Evolutionary conservation across 2,329 filamentous ascomycete species (phyloP), one percentile per base, ranked within the genome.

Genomic region (Elsinoe fawcettii): DNA sequence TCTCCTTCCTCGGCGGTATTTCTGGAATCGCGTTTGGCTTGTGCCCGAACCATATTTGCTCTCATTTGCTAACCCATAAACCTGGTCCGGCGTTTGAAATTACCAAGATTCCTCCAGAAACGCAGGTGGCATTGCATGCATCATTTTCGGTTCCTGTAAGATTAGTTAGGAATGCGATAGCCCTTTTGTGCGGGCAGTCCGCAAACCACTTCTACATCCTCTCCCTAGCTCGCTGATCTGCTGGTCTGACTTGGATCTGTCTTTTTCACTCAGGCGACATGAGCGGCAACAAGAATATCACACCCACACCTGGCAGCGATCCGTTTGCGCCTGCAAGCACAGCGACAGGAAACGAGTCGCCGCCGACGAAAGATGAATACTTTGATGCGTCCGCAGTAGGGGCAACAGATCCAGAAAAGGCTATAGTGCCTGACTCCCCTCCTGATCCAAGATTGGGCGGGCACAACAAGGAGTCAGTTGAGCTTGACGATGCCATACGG

Each of bases 1-100:
- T 23, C 14, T 37, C 34, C 14, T n/a, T 37, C 12, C 30, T 53
- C 30, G 25, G 20, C 30, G 14, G n/a, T 34, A n/a, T 14, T 53
- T 53, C 49, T 53, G 49, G 49, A 53, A 53, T 37, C 25, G 32
- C 49, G 49, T 53, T 39, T 53, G 49, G 49, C 49, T 30, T 32
- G 11, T 16, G 30, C 34, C 30, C 34, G 20, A 53, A 53, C 32
- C 49, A 53, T 20, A 53, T 39, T 25, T 39, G 12, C 18, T 39
- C 16, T 27, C 22, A 11, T 23, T 51, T 51, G 7, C 30, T 37
- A 4, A 53, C 16, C 18, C 49, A 30, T 37, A 8, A 53, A n/a
- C 30, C 30, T 37, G 32, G 49, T 53, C 49, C 49, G 49, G n/a
- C 22, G 49, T 53, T 53, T 53, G 49, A 53, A 53, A 25, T 53